Evolutionary conservation across 441 rosid genomes (phyloP), one percentile per base, ranked within the genome.

Genomic region (Sinapis alba): DNA sequence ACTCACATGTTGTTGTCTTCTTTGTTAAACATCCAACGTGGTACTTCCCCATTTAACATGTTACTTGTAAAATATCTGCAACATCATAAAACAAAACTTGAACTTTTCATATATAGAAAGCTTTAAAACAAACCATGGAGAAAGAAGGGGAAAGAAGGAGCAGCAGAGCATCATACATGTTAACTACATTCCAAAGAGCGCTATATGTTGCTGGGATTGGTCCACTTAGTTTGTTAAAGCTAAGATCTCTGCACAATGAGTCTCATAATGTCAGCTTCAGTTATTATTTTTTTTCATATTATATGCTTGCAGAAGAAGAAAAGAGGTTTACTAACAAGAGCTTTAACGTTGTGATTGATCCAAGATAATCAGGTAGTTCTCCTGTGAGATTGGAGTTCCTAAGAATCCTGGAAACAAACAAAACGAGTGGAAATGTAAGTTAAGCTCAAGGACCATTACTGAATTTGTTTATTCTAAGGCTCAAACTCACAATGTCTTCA

Each of bases 141-240:
- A 62, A 72, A 78, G 24, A 62, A 61, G 50, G 78, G 34, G 6
- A 45, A 15, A 32, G 54, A 9, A 20, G n/a, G n/a, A n/a, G n/a
- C n/a, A n/a, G n/a, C n/a, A n/a, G 30, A 69, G 62, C 34, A 41
- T 11, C 89, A 77, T 81, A 88, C 90, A 83, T 53, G 69, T 6
- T 2, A 58, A 79, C 71, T n/a, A 73, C 77, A 15, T 41, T 2
- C 24, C 12, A 2, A 62, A 84, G 60, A 81, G 56, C 3, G 7
- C 20, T 0, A 71, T 45, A 81, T 66, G 20, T 28, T 45, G 0
- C 15, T 2, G 96, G 91, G 74, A 90, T 79, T 71, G 19, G 78
- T 59, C 90, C 96, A 30, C 70, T 83, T 18, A 90, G 72, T 69
- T 84, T 83, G 78, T 90, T 90, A 76, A 88, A 90, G 82, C 93